Conservation (phyloP, 2,329 filamentous ascomycete genomes). For the Cordyceps sp. region DNA sequence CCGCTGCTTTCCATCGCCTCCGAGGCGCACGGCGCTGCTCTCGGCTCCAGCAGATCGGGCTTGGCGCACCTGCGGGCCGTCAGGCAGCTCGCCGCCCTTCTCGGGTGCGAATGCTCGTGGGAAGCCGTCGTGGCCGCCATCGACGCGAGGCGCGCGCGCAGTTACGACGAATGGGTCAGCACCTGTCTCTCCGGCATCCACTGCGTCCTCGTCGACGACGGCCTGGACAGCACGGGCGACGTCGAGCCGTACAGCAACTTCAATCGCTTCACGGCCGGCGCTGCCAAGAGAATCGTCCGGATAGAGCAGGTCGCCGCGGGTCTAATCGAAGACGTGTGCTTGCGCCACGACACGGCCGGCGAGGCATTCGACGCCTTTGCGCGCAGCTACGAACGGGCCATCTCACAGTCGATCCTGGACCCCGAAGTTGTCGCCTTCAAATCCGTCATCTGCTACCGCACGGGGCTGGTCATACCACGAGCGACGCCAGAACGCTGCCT, state of each 20-base stretch:
- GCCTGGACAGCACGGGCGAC: constrained; percentile 37
- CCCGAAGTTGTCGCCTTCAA: constrained; percentile 65
- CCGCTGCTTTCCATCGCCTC: constrained; percentile 46
- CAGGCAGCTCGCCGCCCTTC: constrained; percentile 47
- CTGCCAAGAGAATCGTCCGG: constrained; percentile 57
- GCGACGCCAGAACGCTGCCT: constrained; percentile 22
- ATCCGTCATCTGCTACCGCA: constrained; percentile 67
- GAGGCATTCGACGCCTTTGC: constrained; percentile 18
- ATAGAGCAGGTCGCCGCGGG: constrained; percentile 57
- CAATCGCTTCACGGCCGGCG: constrained; percentile 43
- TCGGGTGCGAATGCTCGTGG: constrained; percentile 50
- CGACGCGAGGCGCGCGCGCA: constrained; percentile 20
- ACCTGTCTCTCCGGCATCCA: constrained; percentile 58
- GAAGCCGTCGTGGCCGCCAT: constrained; percentile 28
- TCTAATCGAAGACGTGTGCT: constrained; percentile 32
- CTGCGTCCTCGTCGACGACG: constrained; percentile 63
- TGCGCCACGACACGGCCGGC: constrained; percentile 11
- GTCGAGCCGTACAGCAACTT: constrained; percentile 48
- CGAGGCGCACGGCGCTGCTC: constrained; percentile 54
- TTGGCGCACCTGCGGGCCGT: constrained; percentile 56
- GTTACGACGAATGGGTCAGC: constrained; percentile 39
- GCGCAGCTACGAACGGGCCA: constrained; percentile 20
- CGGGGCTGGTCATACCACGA: constrained; percentile 45
- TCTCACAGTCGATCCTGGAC: constrained; percentile 43
- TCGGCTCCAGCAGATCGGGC: constrained; percentile 42